These are phyloP conservation scores for Fonsecaea pugnacius DNA, from an alignment of 2,329 filamentous ascomycete genomes.

Conservation along the genomic window DNA sequence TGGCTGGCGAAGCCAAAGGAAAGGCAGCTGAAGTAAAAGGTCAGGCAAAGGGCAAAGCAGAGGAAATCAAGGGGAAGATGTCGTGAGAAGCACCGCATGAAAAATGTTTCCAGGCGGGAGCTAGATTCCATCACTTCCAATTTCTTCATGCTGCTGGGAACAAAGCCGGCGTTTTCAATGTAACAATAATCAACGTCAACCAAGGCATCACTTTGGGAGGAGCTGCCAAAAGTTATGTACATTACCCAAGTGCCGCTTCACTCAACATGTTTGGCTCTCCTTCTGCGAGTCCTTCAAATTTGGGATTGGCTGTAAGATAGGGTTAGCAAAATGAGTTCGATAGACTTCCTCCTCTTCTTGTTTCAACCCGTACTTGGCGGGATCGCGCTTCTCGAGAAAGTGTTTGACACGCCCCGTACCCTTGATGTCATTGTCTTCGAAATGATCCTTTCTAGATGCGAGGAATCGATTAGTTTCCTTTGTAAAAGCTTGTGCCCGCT, in stretches of 20 bases:
- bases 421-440: constrained; percentile 60
- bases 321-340: constrained; percentile 36
- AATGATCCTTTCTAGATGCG: constrained; percentile 49
- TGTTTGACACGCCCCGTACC: constrained; percentile 70
- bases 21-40: constrained; percentile 38
- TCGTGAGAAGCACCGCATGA: constrained; percentile 20
- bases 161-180: constrained; percentile 25
- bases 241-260: background rate
- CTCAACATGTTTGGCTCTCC: background rate
- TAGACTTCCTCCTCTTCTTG: constrained; percentile 51
- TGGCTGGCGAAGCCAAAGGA: constrained; percentile 45
- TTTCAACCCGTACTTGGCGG: constrained; percentile 52
- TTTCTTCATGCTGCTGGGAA: constrained; percentile 6
- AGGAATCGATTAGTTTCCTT: constrained; percentile 64
- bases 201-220: background rate
- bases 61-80: constrained; percentile 42
- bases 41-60: constrained; percentile 43
- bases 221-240: constrained; percentile 19
- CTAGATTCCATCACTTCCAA: constrained; percentile 8
- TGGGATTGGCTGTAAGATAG: constrained; percentile 16
- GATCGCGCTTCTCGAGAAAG: constrained; percentile 77
- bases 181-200: constrained; percentile 27
- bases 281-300: constrained; percentile 15
- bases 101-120: background rate
- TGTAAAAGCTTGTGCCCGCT: constrained; percentile 68